Evolutionary conservation across 192 early-diverging fungal genomes (phyloP), one percentile per base, ranked within the genome.

Genomic region (Phycomyces nitens): DNA sequence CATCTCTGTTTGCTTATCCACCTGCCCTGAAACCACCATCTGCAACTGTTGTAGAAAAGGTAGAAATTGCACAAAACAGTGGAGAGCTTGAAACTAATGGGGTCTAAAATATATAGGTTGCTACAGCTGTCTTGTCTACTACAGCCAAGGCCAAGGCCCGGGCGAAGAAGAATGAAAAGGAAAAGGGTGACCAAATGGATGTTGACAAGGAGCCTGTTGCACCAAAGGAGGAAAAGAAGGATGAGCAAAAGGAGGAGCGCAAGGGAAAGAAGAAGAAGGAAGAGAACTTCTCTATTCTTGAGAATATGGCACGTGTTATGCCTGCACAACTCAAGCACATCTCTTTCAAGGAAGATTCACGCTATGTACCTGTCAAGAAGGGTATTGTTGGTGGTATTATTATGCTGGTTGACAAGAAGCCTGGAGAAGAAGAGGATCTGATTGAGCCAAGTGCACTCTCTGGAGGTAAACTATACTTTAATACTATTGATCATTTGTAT

Each of bases 41-140:
- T 18, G 77, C 79, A n/a, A 84, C 84, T 50, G 85, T 84, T 14
- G 83, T 94, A 16, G 92, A 94, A 73, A 95, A 95, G 79, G 76
- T 77, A 60, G 11, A n/a, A n/a, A n/a, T n/a, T n/a, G n/a, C n/a
- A n/a, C n/a, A n/a, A n/a, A n/a, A n/a, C n/a, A n/a, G n/a, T n/a
- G n/a, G n/a, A n/a, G n/a, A n/a, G n/a, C n/a, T n/a, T n/a, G n/a
- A n/a, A n/a, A n/a, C n/a, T n/a, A n/a, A n/a, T n/a, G n/a, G n/a
- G n/a, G n/a, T n/a, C n/a, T n/a, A n/a, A n/a, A n/a, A n/a, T n/a
- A n/a, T n/a, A n/a, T n/a, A 82, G 76, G 88, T 98, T 0, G 92
- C 93, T 1, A 97, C 94, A 15, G 96, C 96, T 0, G 93, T 98
- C 18, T 80, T 99, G 51, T 96, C 94, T 24, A 97, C 96, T 5